These are phyloP conservation scores for Rhypophila decipiens DNA, from an alignment of 495 filamentous ascomycete species.

Conservation along the genomic window DNA sequence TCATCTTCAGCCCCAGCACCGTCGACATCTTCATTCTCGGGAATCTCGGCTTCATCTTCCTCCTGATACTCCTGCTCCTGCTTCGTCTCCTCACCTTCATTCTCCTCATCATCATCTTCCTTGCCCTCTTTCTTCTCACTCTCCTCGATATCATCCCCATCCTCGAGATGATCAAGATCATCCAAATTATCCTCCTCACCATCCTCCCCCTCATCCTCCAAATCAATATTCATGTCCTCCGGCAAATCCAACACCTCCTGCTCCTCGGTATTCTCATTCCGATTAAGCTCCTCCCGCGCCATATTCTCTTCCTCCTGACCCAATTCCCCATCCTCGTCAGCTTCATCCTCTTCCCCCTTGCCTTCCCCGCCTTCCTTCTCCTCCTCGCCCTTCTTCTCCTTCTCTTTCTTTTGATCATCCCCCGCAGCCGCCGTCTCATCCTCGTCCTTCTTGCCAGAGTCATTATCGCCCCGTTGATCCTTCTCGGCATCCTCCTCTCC, in stretches of 20 bases:
- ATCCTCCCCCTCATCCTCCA: slow-evolving; percentile 40
- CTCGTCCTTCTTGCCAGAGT: slow-evolving; percentile 53
- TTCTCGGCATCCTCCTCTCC: slow-evolving; percentile 70
- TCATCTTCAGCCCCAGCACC: slow-evolving; percentile 22
- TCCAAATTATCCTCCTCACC: slow-evolving; percentile 43
- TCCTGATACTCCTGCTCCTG: slow-evolving; percentile 17
- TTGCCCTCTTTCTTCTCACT: slow-evolving; percentile 22
- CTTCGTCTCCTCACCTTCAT: slow-evolving; percentile 10
- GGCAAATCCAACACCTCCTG: slow-evolving; percentile 54
- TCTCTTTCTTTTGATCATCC: slow-evolving; percentile 46
- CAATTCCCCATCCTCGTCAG: slow-evolving; percentile 56
- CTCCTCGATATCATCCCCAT: slow-evolving; percentile 37
- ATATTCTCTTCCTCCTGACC: slow-evolving; percentile 74
- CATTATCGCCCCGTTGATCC: slow-evolving; percentile 62
- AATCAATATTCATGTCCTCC: slow-evolving; percentile 68
- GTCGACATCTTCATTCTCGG: slow-evolving; percentile 26
- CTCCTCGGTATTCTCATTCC: slow-evolving; percentile 60
- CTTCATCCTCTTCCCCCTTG: slow-evolving; percentile 51
- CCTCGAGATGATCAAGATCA: slow-evolving; percentile 49
- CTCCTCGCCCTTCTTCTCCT: slow-evolving; percentile 46
- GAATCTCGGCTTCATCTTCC: slow-evolving; percentile 28
- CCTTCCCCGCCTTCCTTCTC: slow-evolving; percentile 55
- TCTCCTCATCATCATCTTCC: slow-evolving; percentile 18
- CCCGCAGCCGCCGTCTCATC: slow-evolving; percentile 58
- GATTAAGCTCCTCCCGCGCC: slow-evolving; percentile 55